Conservation (phyloP, 2,329 filamentous ascomycete species). For the Botrytis hyacinthi region DNA sequence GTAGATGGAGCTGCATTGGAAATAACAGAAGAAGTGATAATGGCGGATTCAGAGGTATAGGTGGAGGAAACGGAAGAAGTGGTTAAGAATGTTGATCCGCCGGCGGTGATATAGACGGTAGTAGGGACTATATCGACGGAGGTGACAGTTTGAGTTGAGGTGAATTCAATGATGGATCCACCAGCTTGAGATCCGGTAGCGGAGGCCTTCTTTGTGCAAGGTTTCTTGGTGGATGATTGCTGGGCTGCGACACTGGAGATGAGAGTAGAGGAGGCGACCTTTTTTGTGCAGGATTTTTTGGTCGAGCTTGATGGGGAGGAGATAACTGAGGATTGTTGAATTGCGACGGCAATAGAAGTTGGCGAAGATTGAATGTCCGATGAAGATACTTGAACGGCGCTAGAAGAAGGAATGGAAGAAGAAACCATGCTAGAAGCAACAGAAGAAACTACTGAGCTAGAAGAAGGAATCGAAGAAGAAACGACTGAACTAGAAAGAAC, state of each 20-base stretch:
- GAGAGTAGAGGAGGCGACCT: background rate
- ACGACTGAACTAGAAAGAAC: background rate
- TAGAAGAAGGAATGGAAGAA: background rate
- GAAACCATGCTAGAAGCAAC: background rate
- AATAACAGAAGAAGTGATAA: background rate
- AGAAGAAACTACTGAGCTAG: background rate
- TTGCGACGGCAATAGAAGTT: background rate
- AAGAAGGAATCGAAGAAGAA: background rate
- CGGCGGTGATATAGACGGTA: background rate
- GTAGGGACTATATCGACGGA: background rate
- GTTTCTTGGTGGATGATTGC: too few species aligned
- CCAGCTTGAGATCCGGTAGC: background rate
- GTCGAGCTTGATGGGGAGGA: too few species aligned
- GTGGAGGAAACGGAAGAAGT: background rate
- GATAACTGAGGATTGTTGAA: too few species aligned
- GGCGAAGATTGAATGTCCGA: background rate
- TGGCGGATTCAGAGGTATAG: background rate
- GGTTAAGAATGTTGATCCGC: background rate
- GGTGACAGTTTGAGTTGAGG: background rate
- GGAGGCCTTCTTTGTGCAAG: constrained; percentile 8
- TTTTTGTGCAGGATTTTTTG: constrained; percentile 17
- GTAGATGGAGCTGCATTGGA: background rate
- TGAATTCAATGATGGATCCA: background rate
- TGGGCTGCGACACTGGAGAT: background rate
- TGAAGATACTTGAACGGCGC: background rate